These are phyloP conservation scores for Rhizopus stolonifer DNA, from an alignment of 371 early-diverging fungal genomes.

Conservation along the genomic window DNA sequence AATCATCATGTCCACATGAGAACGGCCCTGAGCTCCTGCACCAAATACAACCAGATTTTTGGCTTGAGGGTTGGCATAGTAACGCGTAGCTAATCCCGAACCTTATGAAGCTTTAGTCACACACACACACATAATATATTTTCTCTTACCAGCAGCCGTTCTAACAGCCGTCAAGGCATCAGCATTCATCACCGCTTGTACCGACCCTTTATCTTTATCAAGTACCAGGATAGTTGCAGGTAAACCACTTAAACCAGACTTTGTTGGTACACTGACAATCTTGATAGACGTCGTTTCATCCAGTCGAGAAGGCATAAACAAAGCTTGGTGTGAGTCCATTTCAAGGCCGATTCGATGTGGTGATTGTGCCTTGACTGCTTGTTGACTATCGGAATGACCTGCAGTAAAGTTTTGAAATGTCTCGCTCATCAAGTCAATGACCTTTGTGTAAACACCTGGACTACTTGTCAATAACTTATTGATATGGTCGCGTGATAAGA, in stretches of 20 bases:
- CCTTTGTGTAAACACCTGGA: slow-evolving; percentile 17
- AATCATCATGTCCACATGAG: slow-evolving; percentile 58
- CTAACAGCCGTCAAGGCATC: slow-evolving; percentile 56
- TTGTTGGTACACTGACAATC: slow-evolving; percentile 55
- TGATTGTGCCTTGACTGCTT: slow-evolving; percentile 43
- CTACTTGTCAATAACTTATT: slow-evolving; percentile 24
- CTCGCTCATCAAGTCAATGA: slow-evolving; percentile 42
- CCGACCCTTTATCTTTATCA: slow-evolving; percentile 50
- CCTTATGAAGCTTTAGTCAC: slow-evolving; percentile 24
- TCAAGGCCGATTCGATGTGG: slow-evolving; percentile 49
- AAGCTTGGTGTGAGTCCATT: slow-evolving; percentile 43
- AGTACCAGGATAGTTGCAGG: slow-evolving; percentile 57
- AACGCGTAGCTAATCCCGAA: slow-evolving; percentile 57
- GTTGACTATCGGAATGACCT: slow-evolving; percentile 21
- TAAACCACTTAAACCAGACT: slow-evolving; percentile 49
- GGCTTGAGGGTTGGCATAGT: slow-evolving; percentile 32
- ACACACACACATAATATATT: too few relatives aligned
- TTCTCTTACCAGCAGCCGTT: slow-evolving; percentile 54
- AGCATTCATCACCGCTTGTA: slow-evolving; percentile 58
- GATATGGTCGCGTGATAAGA: slow-evolving; percentile 35
- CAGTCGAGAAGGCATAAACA: slow-evolving; percentile 63
- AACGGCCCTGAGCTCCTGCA: slow-evolving; percentile 59
- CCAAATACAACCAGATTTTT: slow-evolving; percentile 57
- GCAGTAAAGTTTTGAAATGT: slow-evolving; percentile 34
- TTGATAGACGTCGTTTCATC: slow-evolving; percentile 55